Base-by-base conservation (phyloP, 2,329 filamentous ascomycete species). In the Cladosporium sp. region DNA sequence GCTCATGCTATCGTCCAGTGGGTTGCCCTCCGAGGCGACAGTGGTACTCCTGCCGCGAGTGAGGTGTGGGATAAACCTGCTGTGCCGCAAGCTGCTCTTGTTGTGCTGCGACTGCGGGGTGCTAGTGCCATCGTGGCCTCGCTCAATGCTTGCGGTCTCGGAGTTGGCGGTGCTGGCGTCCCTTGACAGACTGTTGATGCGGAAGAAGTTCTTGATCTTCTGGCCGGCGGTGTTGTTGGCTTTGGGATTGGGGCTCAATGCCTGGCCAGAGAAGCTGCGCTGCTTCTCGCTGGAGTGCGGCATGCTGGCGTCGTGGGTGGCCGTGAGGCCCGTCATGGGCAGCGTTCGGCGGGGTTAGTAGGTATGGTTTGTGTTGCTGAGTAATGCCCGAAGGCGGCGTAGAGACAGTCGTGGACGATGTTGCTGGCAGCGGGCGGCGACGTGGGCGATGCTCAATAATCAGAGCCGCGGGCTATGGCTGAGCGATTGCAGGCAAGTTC, bases 1-100 rank as follows among this genome's bases (percentile, higher is more conserved):
- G 75, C 93, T 97, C 74, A 96, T 85, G 67, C 87, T 84, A 78
- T 97, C 93, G 71, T 97, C 94, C 70, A 97, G 85, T 66, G 90
- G 87, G 76, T 97, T 93, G 72, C 93, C 93, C 80, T 97, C 94
- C 79, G 93, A 97, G 71, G 92, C 92, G 65, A 96, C 91, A 28
- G 94, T 98, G 67, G 91, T 89, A 39, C 93, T 96, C 73, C 94
- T 89, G 76, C 94, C 92, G 72, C 94, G 90, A 75, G 90, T 90
- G 75, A 96, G 92, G 72, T 91, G 89, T 67, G 90, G 92, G 74
- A 97, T 91, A 82, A 97, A 96, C 74, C 92, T 88, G 70, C 91
- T 95, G 78, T 96, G 92, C 73, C 92, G 88, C 77, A 93, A 91
- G 63, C 87, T 84, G 70, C 84, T 85, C 66, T 76, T 76, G 65